Conservation (phyloP, 257 asterid species). For the Solanum paucissectum region DNA sequence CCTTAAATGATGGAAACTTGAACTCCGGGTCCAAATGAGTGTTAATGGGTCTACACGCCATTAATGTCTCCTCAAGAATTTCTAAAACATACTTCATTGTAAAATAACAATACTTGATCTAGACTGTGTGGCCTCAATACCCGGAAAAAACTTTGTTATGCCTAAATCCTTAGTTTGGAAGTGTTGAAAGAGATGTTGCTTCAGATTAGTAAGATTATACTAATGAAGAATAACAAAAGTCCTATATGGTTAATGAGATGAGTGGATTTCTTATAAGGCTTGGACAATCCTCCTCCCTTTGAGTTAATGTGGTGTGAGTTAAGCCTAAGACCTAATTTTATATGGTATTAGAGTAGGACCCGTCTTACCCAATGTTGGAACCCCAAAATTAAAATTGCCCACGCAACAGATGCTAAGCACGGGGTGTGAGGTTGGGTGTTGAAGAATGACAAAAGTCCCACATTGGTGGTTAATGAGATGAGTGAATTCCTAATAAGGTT, state of each 20-base stretch:
- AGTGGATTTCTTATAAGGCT: too few relatives aligned
- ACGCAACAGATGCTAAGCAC: background rate
- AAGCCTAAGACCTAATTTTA: background rate
- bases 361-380: background rate
- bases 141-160: background rate
- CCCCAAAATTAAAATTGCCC: background rate
- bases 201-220: background rate
- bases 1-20: background rate
- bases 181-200: background rate
- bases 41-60: background rate
- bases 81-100: background rate
- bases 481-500: background rate
- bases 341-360: background rate
- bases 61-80: background rate
- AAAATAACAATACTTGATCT: background rate
- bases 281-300: background rate
- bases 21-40: background rate
- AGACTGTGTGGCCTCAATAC: background rate
- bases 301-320: background rate
- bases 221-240: background rate
- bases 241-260: background rate
- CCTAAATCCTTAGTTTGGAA: background rate
- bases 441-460: background rate
- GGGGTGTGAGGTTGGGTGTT: background rate
- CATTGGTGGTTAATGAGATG: background rate